phyloP scores from a whole-genome alignment of 2,329 filamentous ascomycete genomes.

The Aspergillus hortae region DNA sequence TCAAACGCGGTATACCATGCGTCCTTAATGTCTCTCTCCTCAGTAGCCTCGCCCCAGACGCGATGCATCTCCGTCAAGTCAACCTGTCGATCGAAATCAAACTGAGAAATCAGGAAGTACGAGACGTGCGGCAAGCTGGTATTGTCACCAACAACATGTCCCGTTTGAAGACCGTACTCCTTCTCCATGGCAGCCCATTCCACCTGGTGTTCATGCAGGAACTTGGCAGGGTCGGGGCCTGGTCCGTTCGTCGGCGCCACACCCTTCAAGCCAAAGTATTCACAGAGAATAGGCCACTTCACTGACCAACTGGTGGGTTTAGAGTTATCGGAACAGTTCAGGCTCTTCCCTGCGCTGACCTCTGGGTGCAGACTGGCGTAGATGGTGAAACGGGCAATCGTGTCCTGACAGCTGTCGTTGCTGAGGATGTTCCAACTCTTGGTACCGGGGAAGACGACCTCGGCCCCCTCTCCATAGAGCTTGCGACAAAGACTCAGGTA shows the following conservation, averaged over 20 bases:
- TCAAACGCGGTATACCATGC: slow-evolving; percentile 1
- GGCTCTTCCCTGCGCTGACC: background rate
- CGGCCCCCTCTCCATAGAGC: background rate
- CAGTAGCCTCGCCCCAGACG: background rate
- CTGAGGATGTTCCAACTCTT: slow-evolving; percentile 1
- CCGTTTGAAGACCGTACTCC: background rate
- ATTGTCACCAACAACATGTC: background rate
- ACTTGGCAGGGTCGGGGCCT: background rate
- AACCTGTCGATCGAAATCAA: slow-evolving; percentile 2
- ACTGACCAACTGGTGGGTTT: background rate
- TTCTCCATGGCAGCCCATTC: slow-evolving; percentile 3
- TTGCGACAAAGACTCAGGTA: slow-evolving; percentile 3
- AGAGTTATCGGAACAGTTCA: background rate
- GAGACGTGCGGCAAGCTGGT: slow-evolving; percentile 1
- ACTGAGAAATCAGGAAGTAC: background rate
- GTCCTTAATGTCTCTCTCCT: background rate
- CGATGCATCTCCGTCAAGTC: background rate
- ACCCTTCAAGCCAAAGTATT: slow-evolving; percentile 4
- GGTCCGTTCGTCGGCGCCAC: background rate
- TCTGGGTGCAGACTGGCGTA: background rate
- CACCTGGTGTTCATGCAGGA: slow-evolving; percentile 1
- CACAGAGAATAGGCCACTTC: background rate
- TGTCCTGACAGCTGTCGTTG: slow-evolving; percentile 3
- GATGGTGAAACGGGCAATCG: background rate
- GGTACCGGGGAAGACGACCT: slow-evolving; percentile 3